Evolutionary conservation across 768 basidiomycete genomes (phyloP), one percentile per base, ranked within the genome.

Genomic region (Porpolomopsis calyptriformis): DNA sequence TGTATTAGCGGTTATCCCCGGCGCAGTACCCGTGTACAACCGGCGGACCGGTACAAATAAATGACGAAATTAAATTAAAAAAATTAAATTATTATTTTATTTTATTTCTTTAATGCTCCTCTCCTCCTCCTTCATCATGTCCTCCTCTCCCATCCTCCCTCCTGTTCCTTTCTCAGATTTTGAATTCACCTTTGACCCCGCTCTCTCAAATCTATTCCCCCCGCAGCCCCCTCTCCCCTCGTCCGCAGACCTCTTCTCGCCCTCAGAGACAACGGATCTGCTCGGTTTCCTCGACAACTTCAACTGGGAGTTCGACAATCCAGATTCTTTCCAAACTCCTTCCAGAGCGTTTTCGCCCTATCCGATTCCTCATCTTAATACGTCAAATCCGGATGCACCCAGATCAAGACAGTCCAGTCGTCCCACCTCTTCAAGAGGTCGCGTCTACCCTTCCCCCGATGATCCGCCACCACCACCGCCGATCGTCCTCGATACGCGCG

Each of bases 261-360:
- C 77, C 0, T 73, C 80, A 50, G 87, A 90, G 63, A 83, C 83
- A 4, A 82, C 79, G 0, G 79, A 86, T 62, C 68, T 90, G 44
- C 72, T 88, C 49, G 80, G 82, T 46, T 90, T 90, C 60, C 76
- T 90, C 59, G 85, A 89, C 63, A 81, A 80, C 62, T 60, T 70
- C 54, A 64, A 61, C 47, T 72, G 78, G 78, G 81, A 84, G 45
- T 67, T 77, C 49, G 69, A 72, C 22, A 53, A 46, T 25, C 54
- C 56, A 43, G 62, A 64, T 1, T 58, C 45, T 46, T 46, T 46
- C 39, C 34, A 2, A 47, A 31, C 61, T 47, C 48, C 53, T 6
- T 47, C 61, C 3, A 57, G 52, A 9, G 44, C 60, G 14, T 54
- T 53, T 26, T 56, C 70, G 1, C 70, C 71, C 0, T 73, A 72